Evolutionary conservation across 805 yeast species (phyloP).

Genomic region (Barnettozyma salicaria): DNA sequence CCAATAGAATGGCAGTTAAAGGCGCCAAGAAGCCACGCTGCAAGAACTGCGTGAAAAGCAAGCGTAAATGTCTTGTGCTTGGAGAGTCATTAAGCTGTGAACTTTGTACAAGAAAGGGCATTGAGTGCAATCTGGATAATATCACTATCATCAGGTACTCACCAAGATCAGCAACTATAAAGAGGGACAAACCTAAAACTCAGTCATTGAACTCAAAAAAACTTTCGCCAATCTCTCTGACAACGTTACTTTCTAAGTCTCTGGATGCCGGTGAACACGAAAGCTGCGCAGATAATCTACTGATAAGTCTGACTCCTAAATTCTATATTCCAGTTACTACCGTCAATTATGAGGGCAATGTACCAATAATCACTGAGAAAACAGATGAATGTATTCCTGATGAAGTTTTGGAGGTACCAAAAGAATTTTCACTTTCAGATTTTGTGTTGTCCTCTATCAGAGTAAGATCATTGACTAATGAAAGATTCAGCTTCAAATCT

Average conservation of each 20-base stretch:
- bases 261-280: conserved; percentile 1
- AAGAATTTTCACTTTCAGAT: conserved; percentile 1
- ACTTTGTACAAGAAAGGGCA: neutral
- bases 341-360: neutral
- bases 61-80: neutral
- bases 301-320: conserved; percentile 1
- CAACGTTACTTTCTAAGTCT: neutral
- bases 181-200: neutral
- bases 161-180: neutral
- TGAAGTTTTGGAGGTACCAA: neutral
- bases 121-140: neutral
- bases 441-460: conserved; percentile 1
- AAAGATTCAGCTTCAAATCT: neutral
- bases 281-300: neutral
- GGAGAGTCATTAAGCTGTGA: neutral
- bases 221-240: neutral
- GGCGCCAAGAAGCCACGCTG: neutral
- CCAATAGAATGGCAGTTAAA: too few relatives aligned
- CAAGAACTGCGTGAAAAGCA: neutral
- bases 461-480: conserved; percentile 1
- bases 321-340: neutral
- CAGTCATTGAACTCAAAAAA: neutral
- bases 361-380: neutral
- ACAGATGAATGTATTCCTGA: neutral
- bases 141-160: neutral